Evolutionary conservation across 805 yeast species (phyloP), one percentile per base, ranked within the genome.

Genomic region (Pichia nanzhaoensis): DNA sequence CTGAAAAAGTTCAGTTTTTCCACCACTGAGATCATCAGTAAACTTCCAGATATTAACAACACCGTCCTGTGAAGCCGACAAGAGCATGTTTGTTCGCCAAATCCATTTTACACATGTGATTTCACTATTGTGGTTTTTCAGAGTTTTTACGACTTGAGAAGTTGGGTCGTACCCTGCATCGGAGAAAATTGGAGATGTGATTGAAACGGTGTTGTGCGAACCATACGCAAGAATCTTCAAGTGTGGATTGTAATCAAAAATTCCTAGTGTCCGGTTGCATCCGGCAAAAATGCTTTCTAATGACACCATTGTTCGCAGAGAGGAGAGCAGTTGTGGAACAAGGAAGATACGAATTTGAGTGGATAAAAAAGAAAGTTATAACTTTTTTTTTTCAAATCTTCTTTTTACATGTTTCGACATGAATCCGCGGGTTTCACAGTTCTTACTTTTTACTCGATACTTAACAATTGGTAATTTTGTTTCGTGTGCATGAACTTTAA

Each of bases 41-140:
- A 51, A 65, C 42, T 65, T 62, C 95, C 95, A 87, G 3, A 86
- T 57, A 47, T 69, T 71, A 1, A 87, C 67, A 5, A 64, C 59
- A 7, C 76, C 74, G 56, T 88, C 96, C 50, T 84, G 90, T 2
- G 83, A 75, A 0, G 82, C 78, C 3, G 88, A 75, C 0, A 85
- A 67, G 46, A 87, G 58, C 24, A 54, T 60, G 0, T 69, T 58
- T 0, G 76, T 63, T 1, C 56, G 58, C 1, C 74, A 78, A 34
- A 75, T 63, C 67, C 78, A 80, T 50, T 71, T 73, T 12, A 87
- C 87, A 46, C 82, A 76, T 0, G 89, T 82, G 17, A 89, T 81
- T 38, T 74, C 81, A 16, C 69, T 71, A 4, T 69, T 57, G 56
- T 84, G 93, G 2, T 75, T 72, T 51, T 82, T 82, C 44, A 84